phyloP scores from a whole-genome alignment of 2,329 filamentous ascomycete genomes.

The Thyridium curvatum region DNA sequence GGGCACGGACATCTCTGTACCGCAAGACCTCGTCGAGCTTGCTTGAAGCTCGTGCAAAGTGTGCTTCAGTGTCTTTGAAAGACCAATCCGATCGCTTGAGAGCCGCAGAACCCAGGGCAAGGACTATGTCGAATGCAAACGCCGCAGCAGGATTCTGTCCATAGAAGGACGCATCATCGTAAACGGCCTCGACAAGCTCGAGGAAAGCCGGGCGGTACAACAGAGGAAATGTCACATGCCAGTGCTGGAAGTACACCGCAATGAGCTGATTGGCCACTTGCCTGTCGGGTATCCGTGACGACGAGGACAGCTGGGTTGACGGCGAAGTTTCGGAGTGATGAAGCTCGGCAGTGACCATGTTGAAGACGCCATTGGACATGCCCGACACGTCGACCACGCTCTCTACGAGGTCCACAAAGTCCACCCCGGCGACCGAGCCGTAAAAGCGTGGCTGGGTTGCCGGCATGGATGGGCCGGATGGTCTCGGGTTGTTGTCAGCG shows the following conservation, averaged over 20 bases:
- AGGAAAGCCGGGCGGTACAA: constrained; percentile 10
- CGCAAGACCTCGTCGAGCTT: neutral
- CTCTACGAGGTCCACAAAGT: constrained; percentile 1
- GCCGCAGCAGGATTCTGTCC: constrained; percentile 2
- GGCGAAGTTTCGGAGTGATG: neutral
- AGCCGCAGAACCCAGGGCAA: constrained; percentile 7
- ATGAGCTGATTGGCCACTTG: constrained; percentile 6
- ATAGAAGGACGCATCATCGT: constrained; percentile 5
- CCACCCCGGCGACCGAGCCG: constrained; percentile 9
- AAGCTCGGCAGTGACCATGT: constrained; percentile 2
- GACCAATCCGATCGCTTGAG: constrained; percentile 5
- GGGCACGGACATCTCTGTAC: constrained; percentile 1
- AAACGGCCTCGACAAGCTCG: constrained; percentile 6
- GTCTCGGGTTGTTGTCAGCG: no score
- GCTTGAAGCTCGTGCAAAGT: constrained; percentile 3
- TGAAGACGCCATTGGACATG: no score
- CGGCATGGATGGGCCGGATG: neutral
- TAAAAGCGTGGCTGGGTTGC: constrained; percentile 8
- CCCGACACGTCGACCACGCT: neutral
- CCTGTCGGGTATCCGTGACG: neutral
- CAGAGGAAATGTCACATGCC: constrained; percentile 10
- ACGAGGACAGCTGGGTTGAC: neutral
- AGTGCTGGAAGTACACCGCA: constrained; percentile 10
- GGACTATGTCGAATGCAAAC: constrained; percentile 8
- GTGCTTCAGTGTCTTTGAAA: neutral